Evolutionary conservation across 2,329 filamentous ascomycete genomes (phyloP).

Genomic region (Neurospora sp.): DNA sequence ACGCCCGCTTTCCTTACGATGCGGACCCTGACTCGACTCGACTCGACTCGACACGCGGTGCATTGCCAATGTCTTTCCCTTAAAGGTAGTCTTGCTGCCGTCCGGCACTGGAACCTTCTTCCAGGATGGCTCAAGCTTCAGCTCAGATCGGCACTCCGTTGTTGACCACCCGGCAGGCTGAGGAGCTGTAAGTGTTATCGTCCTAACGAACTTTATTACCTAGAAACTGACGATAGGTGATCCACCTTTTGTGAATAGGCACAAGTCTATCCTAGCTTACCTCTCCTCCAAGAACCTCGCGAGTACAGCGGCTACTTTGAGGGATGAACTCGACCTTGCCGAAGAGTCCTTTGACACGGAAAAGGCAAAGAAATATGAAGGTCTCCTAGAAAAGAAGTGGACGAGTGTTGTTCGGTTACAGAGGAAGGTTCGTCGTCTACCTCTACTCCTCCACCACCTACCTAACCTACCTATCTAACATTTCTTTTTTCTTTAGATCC

Average conservation of each 20-base stretch:
- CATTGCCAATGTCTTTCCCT: neutral
- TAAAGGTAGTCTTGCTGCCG: neutral
- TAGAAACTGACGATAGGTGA: too few relatives aligned
- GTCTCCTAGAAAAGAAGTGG: slow-evolving; percentile 93
- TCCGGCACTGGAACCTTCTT: neutral
- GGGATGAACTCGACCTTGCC: slow-evolving; percentile 62
- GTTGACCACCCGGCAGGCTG: slow-evolving; percentile 68
- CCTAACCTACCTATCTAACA: neutral
- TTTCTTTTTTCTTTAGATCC: slow-evolving; percentile 48
- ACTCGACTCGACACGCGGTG: neutral
- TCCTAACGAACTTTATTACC: slow-evolving; percentile 1
- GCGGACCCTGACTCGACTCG: neutral
- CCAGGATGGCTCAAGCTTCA: neutral
- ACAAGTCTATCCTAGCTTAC: slow-evolving; percentile 90
- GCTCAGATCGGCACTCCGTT: slow-evolving; percentile 21
- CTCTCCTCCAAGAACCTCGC: slow-evolving; percentile 61
- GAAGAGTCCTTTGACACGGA: slow-evolving; percentile 61
- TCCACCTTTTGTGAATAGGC: slow-evolving; percentile 37
- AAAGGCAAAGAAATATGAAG: slow-evolving; percentile 87
- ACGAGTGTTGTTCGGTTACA: slow-evolving; percentile 86
- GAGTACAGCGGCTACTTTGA: slow-evolving; percentile 58
- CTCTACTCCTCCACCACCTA: slow-evolving; percentile 3
- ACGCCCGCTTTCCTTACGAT: neutral
- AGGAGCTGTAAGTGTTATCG: slow-evolving; percentile 63
- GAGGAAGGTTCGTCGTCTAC: slow-evolving; percentile 59